phyloP scores from a whole-genome alignment of 164 flowering plant species.

The Tetracentron sinense region DNA sequence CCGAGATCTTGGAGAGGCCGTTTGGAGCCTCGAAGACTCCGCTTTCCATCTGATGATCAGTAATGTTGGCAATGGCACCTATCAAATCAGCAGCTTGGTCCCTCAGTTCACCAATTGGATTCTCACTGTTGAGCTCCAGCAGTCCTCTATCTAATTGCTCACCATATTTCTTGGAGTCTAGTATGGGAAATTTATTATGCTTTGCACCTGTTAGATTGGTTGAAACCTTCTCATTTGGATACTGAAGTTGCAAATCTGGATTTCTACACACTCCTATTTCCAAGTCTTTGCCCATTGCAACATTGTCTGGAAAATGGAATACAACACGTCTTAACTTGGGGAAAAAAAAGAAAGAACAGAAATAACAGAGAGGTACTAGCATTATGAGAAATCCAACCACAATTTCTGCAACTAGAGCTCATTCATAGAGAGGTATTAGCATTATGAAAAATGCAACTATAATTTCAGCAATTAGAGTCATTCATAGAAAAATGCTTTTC shows the following conservation, averaged over 20 bases:
- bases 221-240: conserved; percentile 24
- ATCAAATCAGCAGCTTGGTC: conserved; percentile 18
- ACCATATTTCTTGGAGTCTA: conserved; percentile 15
- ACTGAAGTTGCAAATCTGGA: conserved; percentile 27
- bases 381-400: too few relatives aligned
- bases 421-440: too few relatives aligned
- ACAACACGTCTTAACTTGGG: neutral
- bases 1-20: conserved; percentile 22
- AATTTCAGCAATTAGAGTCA: neutral
- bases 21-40: conserved; percentile 20
- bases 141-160: conserved; percentile 23
- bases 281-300: conserved; percentile 45
- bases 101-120: conserved; percentile 15
- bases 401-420: too few relatives aligned
- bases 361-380: too few relatives aligned
- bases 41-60: conserved; percentile 21
- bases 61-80: conserved; percentile 21
- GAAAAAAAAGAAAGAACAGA: too few relatives aligned
- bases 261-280: conserved; percentile 33
- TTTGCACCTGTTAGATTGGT: conserved; percentile 14
- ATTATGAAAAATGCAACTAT: too few relatives aligned
- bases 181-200: conserved; percentile 25
- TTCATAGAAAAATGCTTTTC: neutral
- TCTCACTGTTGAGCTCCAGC: conserved; percentile 22
- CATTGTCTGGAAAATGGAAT: conserved; percentile 32